Evolutionary conservation across 495 filamentous ascomycete species (phyloP).

Genomic region (Bombardia bombarda): DNA sequence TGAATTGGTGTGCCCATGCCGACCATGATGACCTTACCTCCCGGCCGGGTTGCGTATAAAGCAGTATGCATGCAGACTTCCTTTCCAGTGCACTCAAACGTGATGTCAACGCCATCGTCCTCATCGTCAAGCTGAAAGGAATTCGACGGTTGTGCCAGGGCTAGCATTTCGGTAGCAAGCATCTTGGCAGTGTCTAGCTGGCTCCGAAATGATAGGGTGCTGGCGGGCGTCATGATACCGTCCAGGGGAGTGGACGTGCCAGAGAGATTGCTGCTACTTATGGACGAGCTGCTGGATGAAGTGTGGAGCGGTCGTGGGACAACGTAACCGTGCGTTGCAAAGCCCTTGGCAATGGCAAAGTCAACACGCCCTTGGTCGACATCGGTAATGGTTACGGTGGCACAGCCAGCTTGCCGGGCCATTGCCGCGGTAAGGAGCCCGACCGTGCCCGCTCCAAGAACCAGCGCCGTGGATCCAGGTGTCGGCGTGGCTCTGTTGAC

Average conservation of each 20-base stretch:
- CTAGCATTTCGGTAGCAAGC: conserved; percentile 44
- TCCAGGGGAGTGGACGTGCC: conserved; percentile 34
- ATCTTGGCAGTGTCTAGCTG: conserved; percentile 52
- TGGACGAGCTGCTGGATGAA: conserved; percentile 31
- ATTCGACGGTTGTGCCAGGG: conserved; percentile 30
- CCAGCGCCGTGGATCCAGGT: conserved; percentile 55
- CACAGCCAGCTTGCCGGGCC: conserved; percentile 58
- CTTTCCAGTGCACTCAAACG: conserved; percentile 90
- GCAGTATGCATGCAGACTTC: conserved; percentile 78
- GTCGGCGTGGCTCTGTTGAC: conserved; percentile 50
- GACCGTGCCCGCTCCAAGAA: conserved; percentile 82
- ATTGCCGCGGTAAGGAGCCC: conserved; percentile 72
- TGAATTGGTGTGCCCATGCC: conserved; percentile 93
- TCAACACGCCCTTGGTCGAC: conserved; percentile 69
- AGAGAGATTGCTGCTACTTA: conserved; percentile 28
- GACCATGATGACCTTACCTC: conserved; percentile 77
- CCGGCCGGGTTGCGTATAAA: conserved; percentile 73
- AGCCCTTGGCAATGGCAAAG: conserved; percentile 64
- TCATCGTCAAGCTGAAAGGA: conserved; percentile 32
- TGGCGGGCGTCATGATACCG: conserved; percentile 37
- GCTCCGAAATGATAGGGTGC: conserved; percentile 26
- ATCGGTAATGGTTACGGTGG: conserved; percentile 67
- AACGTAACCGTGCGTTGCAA: conserved; percentile 61
- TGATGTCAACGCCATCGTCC: conserved; percentile 61
- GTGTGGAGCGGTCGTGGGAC: conserved; percentile 41